A percentile compares a stretch with the other conserved stretches of the same genome.
Evolutionary conservation across 768 basidiomycete genomes (phyloP).

Genomic region (Lenzites betulinus): DNA sequence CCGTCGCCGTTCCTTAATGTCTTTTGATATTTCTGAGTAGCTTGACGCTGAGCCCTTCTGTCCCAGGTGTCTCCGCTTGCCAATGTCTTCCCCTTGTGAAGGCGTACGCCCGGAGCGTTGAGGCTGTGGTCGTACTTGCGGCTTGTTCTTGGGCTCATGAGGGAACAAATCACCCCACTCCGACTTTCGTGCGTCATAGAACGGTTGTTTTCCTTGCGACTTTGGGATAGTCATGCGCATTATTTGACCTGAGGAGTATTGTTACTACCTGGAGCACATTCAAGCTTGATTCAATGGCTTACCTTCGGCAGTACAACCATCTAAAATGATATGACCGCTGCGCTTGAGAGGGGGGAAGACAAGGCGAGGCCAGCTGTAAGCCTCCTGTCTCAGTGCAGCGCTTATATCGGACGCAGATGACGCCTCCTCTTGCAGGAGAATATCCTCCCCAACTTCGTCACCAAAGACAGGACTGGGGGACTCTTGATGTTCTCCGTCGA

Average conservation of each 20-base stretch:
- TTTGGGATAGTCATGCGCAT: slow-evolving; percentile 90
- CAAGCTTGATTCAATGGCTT: slow-evolving; percentile 13
- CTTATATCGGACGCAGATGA: slow-evolving; percentile 42
- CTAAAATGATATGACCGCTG: slow-evolving; percentile 89
- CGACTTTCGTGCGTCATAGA: slow-evolving; percentile 93
- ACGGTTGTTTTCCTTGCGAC: slow-evolving; percentile 94
- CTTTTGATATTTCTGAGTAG: slow-evolving; percentile 42
- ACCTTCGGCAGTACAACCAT: slow-evolving; percentile 87
- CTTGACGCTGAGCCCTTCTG: slow-evolving; percentile 32
- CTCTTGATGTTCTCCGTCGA: slow-evolving; percentile 22
- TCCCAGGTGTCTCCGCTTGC: slow-evolving; percentile 46
- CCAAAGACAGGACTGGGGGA: slow-evolving; percentile 14
- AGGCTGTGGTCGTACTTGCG: slow-evolving; percentile 61
- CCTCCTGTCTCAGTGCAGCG: slow-evolving; percentile 64
- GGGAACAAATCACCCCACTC: slow-evolving; percentile 96
- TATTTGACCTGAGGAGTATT: slow-evolving; percentile 67
- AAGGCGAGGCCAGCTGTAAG: slow-evolving; percentile 88
- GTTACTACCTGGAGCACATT: slow-evolving; percentile 1
- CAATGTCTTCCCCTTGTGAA: slow-evolving; percentile 52
- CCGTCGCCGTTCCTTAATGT: slow-evolving; percentile 42
- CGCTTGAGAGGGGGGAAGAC: slow-evolving; percentile 91
- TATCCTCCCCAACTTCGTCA: not conserved
- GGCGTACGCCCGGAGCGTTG: slow-evolving; percentile 31
- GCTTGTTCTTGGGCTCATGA: slow-evolving; percentile 77
- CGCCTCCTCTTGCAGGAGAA: not conserved